Evolutionary conservation across 1,284 basidiomycete genomes (phyloP).

Genomic region (Baeospora myosura): DNA sequence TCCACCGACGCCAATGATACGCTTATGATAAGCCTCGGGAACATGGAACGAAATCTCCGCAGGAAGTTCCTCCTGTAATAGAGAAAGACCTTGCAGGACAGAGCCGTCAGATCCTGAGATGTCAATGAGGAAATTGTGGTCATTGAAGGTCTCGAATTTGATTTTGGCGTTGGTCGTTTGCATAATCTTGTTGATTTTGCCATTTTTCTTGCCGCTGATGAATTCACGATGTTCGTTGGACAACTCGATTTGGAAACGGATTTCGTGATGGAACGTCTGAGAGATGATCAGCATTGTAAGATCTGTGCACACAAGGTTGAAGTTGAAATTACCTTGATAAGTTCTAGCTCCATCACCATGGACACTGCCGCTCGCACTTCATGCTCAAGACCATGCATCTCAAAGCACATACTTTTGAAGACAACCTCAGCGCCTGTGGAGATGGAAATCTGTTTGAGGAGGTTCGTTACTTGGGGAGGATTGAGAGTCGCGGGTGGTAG

Average conservation of each 20-base stretch:
- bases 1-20: constrained; percentile 97
- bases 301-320: neutral
- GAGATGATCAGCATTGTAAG: neutral
- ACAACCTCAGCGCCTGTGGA: constrained; percentile 90
- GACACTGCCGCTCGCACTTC: constrained; percentile 85
- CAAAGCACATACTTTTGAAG: constrained; percentile 96
- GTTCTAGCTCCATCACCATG: constrained; percentile 85
- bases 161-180: constrained; percentile 94
- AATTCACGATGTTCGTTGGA: constrained; percentile 98
- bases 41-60: constrained; percentile 99
- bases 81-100: constrained; percentile 81
- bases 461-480: constrained; percentile 74
- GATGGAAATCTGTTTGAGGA: constrained; percentile 84
- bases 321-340: constrained; percentile 66
- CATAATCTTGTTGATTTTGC: constrained; percentile 99
- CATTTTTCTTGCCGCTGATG: constrained; percentile 97
- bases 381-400: constrained; percentile 92
- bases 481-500: constrained; percentile 80
- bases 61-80: constrained; percentile 93
- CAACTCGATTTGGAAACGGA: constrained; percentile 97
- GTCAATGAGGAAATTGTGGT: constrained; percentile 98
- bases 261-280: constrained; percentile 91
- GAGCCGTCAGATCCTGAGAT: constrained; percentile 77
- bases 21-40: constrained; percentile 96
- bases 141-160: constrained; percentile 99